Evolutionary conservation across 805 yeast species (phyloP).

Genomic region (Kregervanrija fluxuum): DNA sequence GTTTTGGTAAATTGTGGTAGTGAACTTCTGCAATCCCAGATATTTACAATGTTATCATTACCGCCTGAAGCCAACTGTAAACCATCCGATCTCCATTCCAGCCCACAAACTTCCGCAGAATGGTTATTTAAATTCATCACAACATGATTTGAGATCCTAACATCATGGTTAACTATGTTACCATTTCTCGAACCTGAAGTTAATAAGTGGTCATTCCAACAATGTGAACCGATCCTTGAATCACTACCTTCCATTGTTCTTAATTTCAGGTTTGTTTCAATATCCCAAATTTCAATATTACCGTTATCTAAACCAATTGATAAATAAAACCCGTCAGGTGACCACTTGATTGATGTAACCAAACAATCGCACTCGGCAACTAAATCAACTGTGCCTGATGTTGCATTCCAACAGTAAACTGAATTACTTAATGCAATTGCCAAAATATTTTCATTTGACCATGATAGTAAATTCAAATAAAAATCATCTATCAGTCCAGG

Average conservation of each 20-base stretch:
- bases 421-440: slow-evolving; percentile 84
- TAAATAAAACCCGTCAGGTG: slow-evolving; percentile 80
- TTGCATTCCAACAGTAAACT: slow-evolving; percentile 90
- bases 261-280: slow-evolving; percentile 62
- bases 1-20: slow-evolving; percentile 70
- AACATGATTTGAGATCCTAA: slow-evolving; percentile 73
- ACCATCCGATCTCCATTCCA: slow-evolving; percentile 81
- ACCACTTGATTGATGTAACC: slow-evolving; percentile 79
- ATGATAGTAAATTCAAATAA: slow-evolving; percentile 75
- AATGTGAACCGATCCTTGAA: slow-evolving; percentile 73
- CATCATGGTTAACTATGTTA: slow-evolving; percentile 80
- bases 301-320: slow-evolving; percentile 85
- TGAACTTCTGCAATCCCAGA: slow-evolving; percentile 79
- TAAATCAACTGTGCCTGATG: slow-evolving; percentile 66
- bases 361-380: slow-evolving; percentile 49
- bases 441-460: slow-evolving; percentile 77
- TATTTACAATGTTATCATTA: slow-evolving; percentile 85
- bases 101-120: slow-evolving; percentile 87
- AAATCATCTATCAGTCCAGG: slow-evolving; percentile 93
- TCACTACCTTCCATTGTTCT: slow-evolving; percentile 73
- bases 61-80: slow-evolving; percentile 86
- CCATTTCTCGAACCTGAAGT: slow-evolving; percentile 90
- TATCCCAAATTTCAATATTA: slow-evolving; percentile 87
- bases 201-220: slow-evolving; percentile 77
- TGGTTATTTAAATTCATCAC: slow-evolving; percentile 57